Evolutionary conservation across 345 rosid species (phyloP).

Genomic region (Aquilaria sinensis): DNA sequence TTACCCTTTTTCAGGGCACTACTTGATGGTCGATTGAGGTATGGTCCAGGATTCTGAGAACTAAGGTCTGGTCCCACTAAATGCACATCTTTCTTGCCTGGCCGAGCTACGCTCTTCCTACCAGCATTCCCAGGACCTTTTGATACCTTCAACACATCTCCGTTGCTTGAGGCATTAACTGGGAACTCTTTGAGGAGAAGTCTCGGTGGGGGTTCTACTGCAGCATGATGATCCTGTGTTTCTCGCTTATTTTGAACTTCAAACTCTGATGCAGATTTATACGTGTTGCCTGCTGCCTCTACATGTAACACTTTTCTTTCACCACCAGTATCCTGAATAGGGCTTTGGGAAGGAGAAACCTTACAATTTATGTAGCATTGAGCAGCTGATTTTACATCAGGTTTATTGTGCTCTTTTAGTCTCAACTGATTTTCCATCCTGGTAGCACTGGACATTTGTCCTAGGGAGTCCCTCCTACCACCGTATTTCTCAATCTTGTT

Average conservation of each 20-base stretch:
- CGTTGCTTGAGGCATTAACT: conserved; percentile 29
- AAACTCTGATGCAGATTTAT: conserved; percentile 9
- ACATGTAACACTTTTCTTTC: conserved; percentile 17
- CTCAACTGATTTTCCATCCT: conserved; percentile 20
- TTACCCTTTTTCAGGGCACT: conserved; percentile 52
- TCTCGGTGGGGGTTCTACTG: conserved; percentile 13
- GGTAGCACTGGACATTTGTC: conserved; percentile 19
- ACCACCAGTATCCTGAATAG: conserved; percentile 17
- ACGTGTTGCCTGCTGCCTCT: conserved; percentile 16
- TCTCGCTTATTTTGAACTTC: conserved; percentile 17
- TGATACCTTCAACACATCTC: conserved; percentile 21
- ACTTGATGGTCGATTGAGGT: conserved; percentile 31
- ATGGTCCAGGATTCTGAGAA: conserved; percentile 27
- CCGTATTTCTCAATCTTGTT: conserved; percentile 20
- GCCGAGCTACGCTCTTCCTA: conserved; percentile 21
- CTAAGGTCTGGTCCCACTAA: conserved; percentile 19
- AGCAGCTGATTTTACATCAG: conserved; percentile 16
- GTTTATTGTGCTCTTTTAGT: conserved; percentile 17
- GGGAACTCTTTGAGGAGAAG: conserved; percentile 11
- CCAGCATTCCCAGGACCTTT: conserved; percentile 23
- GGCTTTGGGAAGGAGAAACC: conserved; percentile 15
- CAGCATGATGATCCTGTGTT: conserved; percentile 9
- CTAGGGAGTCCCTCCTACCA: conserved; percentile 11
- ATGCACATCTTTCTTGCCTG: conserved; percentile 13
- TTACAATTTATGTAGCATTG: conserved; percentile 9